A percentile compares a stretch with the other conserved stretches of the same genome.
Evolutionary conservation across 306 rosid species (phyloP).

Genomic region (Vachellia pachyceras): DNA sequence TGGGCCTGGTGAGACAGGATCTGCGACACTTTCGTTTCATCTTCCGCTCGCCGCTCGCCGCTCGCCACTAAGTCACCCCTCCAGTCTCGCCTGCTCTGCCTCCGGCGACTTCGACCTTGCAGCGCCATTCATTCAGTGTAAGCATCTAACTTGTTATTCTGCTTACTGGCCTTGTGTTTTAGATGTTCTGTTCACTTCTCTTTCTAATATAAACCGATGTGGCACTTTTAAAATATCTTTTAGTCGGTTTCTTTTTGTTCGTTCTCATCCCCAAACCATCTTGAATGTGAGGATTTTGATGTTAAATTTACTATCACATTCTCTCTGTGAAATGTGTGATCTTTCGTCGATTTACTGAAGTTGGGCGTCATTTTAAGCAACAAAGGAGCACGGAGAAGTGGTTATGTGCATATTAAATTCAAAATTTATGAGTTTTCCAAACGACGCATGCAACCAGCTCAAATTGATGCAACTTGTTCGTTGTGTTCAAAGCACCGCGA

Average conservation of each 20-base stretch:
- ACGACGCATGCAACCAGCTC: constrained; percentile 35
- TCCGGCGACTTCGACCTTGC: background rate
- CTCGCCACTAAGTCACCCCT: background rate
- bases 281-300: background rate
- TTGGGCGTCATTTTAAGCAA: background rate
- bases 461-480: constrained; percentile 17
- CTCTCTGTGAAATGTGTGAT: background rate
- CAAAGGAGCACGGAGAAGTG: constrained; percentile 7
- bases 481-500: constrained; percentile 28
- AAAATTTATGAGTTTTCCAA: constrained; percentile 26
- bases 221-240: background rate
- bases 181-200: background rate
- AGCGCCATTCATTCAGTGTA: background rate
- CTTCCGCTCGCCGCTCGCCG: background rate
- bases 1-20: background rate
- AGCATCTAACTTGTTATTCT: background rate
- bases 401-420: constrained; percentile 55
- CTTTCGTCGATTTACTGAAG: constrained; percentile 9
- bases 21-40: background rate
- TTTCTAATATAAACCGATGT: background rate
- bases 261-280: background rate
- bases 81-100: background rate
- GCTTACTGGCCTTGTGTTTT: background rate
- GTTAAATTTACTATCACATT: background rate
- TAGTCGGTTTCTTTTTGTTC: background rate